These are phyloP conservation scores for Auxenochlorella pyrenoidosa DNA, from an alignment of 139 green algal genomes.

Conservation along the genomic window DNA sequence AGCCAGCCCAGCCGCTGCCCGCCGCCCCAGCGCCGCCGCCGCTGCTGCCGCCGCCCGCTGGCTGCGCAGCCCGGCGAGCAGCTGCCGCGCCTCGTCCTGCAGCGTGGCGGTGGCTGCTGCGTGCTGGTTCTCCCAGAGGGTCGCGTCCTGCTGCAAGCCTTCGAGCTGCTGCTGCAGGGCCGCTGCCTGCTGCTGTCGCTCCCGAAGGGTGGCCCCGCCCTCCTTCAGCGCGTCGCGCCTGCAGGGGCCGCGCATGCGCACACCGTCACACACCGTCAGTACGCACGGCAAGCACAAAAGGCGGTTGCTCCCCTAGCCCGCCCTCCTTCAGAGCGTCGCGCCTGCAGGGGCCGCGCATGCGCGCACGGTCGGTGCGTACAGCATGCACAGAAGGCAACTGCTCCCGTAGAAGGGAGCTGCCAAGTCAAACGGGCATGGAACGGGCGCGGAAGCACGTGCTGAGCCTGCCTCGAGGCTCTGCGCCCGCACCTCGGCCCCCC, in stretches of 20 bases:
- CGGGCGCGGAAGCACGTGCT: too few species aligned
- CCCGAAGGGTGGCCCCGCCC: neutral
- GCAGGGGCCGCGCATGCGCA: too few species aligned
- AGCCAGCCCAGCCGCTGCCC: neutral
- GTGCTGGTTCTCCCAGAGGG: neutral
- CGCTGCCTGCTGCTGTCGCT: constrained; percentile 11
- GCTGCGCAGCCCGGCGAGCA: neutral
- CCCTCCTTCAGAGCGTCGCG: constrained; percentile 2
- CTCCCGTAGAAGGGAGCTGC: too few species aligned
- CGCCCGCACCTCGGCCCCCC: too few species aligned
- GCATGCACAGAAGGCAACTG: too few species aligned
- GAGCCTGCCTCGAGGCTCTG: too few species aligned
- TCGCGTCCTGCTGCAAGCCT: neutral
- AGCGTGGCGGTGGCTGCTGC: neutral
- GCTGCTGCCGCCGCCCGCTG: too few species aligned
- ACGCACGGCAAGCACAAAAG: too few species aligned
- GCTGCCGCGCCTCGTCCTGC: neutral
- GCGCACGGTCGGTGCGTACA: too few species aligned
- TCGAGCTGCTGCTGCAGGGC: neutral
- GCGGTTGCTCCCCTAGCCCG: too few species aligned
- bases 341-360: neutral
- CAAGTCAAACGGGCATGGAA: too few species aligned
- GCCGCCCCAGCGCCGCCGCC: neutral
- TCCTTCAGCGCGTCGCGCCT: constrained; percentile 15
- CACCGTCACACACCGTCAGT: too few species aligned